A percentile compares a stretch with the other conserved stretches of the same genome.
These are phyloP conservation scores for Ogataea philodendri DNA, from an alignment of 805 yeast species.

Conservation along the genomic window DNA sequence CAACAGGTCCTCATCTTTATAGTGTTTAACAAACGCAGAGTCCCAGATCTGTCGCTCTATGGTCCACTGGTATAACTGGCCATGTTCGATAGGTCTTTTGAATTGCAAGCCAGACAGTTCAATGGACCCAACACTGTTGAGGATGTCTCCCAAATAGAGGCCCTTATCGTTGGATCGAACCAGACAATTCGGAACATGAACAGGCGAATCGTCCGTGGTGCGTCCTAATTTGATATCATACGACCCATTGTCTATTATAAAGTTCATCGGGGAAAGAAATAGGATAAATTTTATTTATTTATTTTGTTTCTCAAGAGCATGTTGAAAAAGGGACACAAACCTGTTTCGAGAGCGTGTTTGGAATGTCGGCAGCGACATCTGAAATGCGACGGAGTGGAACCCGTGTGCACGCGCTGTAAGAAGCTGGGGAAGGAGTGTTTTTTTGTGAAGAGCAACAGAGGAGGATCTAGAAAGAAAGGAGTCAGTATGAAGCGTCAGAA, in stretches of 20 bases:
- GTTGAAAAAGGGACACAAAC: constrained; percentile 28
- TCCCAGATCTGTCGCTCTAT: constrained; percentile 90
- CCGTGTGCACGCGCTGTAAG: constrained; percentile 44
- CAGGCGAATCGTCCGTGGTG: constrained; percentile 43
- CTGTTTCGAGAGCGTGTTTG: constrained; percentile 48
- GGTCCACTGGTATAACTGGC: constrained; percentile 90
- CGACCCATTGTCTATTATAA: constrained; percentile 89
- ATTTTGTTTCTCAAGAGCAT: constrained; percentile 2
- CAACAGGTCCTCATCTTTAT: constrained; percentile 39
- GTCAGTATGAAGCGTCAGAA: constrained; percentile 31
- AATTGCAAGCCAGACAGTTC: constrained; percentile 73
- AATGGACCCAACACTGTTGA: constrained; percentile 40
- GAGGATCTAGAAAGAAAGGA: constrained; percentile 53
- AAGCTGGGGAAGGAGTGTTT: constrained; percentile 38
- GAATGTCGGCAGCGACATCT: constrained; percentile 51
- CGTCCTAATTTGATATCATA: constrained; percentile 71
- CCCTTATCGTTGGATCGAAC: constrained; percentile 74
- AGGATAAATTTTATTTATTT: constrained; percentile 1
- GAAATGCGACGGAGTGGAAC: constrained; percentile 49
- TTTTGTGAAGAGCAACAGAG: constrained; percentile 51
- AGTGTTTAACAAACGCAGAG: constrained; percentile 50
- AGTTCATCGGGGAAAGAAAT: constrained; percentile 18
- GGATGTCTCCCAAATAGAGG: constrained; percentile 62
- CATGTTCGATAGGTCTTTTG: constrained; percentile 83
- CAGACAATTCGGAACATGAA: constrained; percentile 63